Evolutionary conservation across 805 yeast genomes (phyloP).

Genomic region (Saccharomycopsis guyanensis): DNA sequence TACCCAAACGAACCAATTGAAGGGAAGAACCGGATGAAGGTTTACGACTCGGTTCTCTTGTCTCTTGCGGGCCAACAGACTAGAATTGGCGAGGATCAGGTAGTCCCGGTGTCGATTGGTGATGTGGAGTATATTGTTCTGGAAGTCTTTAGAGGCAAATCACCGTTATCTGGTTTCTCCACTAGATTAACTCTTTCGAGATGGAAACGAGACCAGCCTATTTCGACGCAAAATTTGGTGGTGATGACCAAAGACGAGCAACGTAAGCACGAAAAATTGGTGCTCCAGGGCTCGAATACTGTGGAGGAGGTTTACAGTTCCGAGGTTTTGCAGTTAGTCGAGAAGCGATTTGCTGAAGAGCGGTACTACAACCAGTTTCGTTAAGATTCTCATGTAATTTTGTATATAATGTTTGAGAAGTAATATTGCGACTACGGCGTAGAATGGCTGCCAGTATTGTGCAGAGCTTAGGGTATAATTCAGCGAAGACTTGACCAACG

Average conservation of each 20-base stretch:
- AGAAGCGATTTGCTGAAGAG: slow-evolving; percentile 68
- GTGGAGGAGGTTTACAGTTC: slow-evolving; percentile 55
- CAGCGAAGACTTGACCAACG: too few species aligned
- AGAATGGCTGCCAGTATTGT: too few species aligned
- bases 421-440: too few species aligned
- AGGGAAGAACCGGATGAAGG: slow-evolving; percentile 78
- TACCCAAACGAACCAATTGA: slow-evolving; percentile 88
- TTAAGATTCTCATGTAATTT: too few species aligned
- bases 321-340: slow-evolving; percentile 50
- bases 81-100: slow-evolving; percentile 68
- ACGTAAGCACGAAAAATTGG: slow-evolving; percentile 64
- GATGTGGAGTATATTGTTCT: slow-evolving; percentile 83
- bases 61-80: slow-evolving; percentile 82
- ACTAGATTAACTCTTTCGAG: slow-evolving; percentile 72
- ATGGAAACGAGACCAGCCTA: slow-evolving; percentile 70
- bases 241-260: slow-evolving; percentile 87
- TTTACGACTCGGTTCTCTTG: slow-evolving; percentile 78
- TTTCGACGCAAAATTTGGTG: slow-evolving; percentile 72
- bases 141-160: slow-evolving; percentile 88
- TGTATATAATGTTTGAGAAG: too few species aligned
- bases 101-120: slow-evolving; percentile 61
- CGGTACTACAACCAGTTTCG: slow-evolving; percentile 56
- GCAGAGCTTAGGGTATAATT: too few species aligned
- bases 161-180: slow-evolving; percentile 76
- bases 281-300: slow-evolving; percentile 59